Percentiles rank a stretch among this genome's conserved stretches.
Evolutionary conservation across 129 eudicot species (phyloP).

Genomic region (Erigeron canadensis): DNA sequence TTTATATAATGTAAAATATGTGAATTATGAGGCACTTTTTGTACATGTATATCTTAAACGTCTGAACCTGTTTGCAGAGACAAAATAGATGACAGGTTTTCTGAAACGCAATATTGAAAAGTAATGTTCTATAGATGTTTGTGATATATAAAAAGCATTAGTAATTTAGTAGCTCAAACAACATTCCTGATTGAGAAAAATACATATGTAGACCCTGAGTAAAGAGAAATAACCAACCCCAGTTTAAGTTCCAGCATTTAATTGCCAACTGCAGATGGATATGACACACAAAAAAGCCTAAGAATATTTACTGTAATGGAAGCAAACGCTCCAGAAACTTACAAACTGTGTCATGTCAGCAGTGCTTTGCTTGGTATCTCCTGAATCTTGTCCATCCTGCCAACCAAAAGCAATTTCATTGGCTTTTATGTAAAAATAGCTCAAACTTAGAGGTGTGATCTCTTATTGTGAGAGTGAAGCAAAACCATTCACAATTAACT

Average conservation of each 20-base stretch:
- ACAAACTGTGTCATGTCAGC: conserved; percentile 95
- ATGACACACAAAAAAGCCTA: not conserved
- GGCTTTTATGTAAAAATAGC: not conserved
- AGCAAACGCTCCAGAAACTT: conserved; percentile 39
- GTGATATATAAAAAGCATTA: too few relatives aligned
- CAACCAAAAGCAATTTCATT: conserved; percentile 7
- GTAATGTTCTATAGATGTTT: too few relatives aligned
- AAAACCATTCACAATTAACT: conserved; percentile 6
- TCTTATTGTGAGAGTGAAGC: conserved; percentile 12
- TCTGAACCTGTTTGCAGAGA: not conserved
- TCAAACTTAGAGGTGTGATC: not conserved
- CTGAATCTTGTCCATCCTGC: conserved; percentile 94
- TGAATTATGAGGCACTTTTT: not conserved
- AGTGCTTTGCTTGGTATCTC: conserved; percentile 74
- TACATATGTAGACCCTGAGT: not conserved
- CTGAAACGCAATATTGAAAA: not conserved
- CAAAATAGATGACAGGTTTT: not conserved
- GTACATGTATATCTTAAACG: not conserved
- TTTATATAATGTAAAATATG: not conserved
- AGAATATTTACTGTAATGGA: not conserved
- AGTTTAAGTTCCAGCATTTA: not conserved
- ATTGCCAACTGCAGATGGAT: conserved; percentile 3
- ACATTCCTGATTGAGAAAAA: conserved; percentile 3
- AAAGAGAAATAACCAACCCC: not conserved
- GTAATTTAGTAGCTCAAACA: not conserved